A percentile compares a stretch with the other conserved stretches of the same genome.
Conservation (phyloP, 78 protist genomes). For the Dictyostelium brefeldianum region DNA sequence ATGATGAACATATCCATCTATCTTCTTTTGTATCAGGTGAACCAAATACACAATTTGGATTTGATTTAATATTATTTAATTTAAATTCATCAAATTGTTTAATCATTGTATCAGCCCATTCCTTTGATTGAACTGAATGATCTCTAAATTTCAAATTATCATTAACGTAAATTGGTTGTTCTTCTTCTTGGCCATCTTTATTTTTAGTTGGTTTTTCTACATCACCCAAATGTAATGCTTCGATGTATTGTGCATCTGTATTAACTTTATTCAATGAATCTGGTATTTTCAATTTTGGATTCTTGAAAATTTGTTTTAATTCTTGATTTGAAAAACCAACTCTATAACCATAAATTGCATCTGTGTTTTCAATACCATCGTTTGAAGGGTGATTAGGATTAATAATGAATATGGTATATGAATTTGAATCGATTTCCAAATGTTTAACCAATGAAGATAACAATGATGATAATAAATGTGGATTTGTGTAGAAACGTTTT, state of each 20-base stretch:
- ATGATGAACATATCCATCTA: conserved; percentile 31
- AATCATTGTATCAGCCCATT: conserved; percentile 49
- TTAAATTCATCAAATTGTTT: conserved; percentile 12
- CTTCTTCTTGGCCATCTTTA: not conserved
- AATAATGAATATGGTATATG: conserved; percentile 44
- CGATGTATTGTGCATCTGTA: conserved; percentile 3
- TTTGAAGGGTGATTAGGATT: conserved; percentile 66
- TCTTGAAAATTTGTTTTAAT: conserved; percentile 9
- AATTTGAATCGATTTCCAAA: not conserved
- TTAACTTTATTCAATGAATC: not conserved
- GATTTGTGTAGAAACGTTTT: conserved; percentile 33
- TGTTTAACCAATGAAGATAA: conserved; percentile 35
- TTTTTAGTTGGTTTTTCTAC: not conserved
- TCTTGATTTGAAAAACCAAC: conserved; percentile 63
- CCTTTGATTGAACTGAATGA: not conserved
- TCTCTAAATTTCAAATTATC: conserved; percentile 51
- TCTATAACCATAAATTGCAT: conserved; percentile 57
- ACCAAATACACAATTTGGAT: conserved; percentile 41
- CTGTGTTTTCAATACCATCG: conserved; percentile 15
- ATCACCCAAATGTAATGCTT: not conserved
- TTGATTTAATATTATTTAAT: not conserved
- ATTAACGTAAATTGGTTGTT: not conserved
- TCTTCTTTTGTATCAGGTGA: conserved; percentile 43
- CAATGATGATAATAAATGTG: conserved; percentile 38
- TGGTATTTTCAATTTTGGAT: not conserved